These are phyloP conservation scores for Echium plantagineum DNA, from an alignment of 257 asterid species.

Conservation along the genomic window DNA sequence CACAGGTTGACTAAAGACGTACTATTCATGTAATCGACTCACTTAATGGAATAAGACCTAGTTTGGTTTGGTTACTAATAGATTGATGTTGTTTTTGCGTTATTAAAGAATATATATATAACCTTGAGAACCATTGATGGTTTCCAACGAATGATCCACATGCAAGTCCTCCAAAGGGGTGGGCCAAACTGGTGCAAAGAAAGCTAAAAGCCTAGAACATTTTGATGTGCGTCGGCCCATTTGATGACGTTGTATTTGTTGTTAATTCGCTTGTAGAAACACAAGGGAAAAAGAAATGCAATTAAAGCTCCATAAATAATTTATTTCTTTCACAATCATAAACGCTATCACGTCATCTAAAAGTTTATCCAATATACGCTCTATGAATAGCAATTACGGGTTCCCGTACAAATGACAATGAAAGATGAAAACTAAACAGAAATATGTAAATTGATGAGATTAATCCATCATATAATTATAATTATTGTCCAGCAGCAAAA, in stretches of 20 bases:
- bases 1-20: neutral
- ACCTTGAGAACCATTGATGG: conserved; percentile 49
- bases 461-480: conserved; percentile 9
- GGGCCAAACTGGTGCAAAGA: conserved; percentile 44
- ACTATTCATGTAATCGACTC: too few species aligned
- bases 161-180: conserved; percentile 40
- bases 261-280: too few species aligned
- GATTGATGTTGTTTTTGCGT: neutral
- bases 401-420: neutral
- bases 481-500: conserved; percentile 53
- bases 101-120: conserved; percentile 21
- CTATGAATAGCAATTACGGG: too few species aligned
- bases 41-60: too few species aligned
- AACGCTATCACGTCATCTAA: too few species aligned
- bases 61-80: neutral
- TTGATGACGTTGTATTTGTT: conserved; percentile 40
- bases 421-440: neutral
- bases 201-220: conserved; percentile 39
- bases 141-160: conserved; percentile 71
- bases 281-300: too few species aligned
- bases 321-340: too few species aligned
- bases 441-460: neutral
- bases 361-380: too few species aligned
- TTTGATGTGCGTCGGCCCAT: conserved; percentile 54
- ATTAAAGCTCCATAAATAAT: neutral